These are phyloP conservation scores for Paraconiothyrium brasiliense DNA, from an alignment of 2,329 filamentous ascomycete genomes.

Conservation along the genomic window DNA sequence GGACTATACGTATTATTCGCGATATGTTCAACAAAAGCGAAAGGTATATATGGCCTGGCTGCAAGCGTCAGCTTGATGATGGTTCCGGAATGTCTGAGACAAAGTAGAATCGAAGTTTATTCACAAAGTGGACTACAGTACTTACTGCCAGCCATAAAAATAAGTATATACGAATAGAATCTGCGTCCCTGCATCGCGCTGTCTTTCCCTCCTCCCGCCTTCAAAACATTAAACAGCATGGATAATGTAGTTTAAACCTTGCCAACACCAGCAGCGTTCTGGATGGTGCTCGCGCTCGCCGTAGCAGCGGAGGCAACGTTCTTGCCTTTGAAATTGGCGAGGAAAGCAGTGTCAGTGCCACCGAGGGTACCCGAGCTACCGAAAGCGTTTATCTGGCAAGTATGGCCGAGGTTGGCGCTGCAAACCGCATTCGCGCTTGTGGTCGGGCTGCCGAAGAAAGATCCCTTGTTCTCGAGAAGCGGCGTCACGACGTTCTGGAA, in stretches of 20 bases:
- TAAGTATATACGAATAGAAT: too few species aligned
- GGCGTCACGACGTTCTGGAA: slow-evolving; percentile 64
- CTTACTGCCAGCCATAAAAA: background rate
- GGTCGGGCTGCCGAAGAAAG: slow-evolving; percentile 51
- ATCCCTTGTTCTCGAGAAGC: slow-evolving; percentile 53
- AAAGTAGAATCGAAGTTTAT: background rate
- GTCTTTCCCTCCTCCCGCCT: background rate
- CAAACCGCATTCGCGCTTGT: slow-evolving; percentile 54
- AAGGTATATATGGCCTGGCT: too few species aligned
- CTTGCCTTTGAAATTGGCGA: slow-evolving; percentile 63
- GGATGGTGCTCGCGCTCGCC: slow-evolving; percentile 50
- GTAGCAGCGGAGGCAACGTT: slow-evolving; percentile 59
- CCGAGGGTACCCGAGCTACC: slow-evolving; percentile 38
- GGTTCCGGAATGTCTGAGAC: too few species aligned
- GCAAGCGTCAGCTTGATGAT: too few species aligned
- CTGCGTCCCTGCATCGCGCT: too few species aligned
- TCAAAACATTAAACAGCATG: slow-evolving; percentile 3
- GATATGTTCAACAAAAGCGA: too few species aligned
- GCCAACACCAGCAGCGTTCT: slow-evolving; percentile 57
- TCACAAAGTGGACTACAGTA: background rate
- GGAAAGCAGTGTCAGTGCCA: slow-evolving; percentile 57
- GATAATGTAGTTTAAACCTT: slow-evolving; percentile 27
- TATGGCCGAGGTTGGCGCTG: slow-evolving; percentile 57
- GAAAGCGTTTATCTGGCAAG: slow-evolving; percentile 60
- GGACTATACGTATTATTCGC: too few species aligned